A percentile compares a stretch with the other conserved stretches of the same genome.
Conservation (phyloP, 495 filamentous ascomycete species). For the Hyaloscypha variabilis region DNA sequence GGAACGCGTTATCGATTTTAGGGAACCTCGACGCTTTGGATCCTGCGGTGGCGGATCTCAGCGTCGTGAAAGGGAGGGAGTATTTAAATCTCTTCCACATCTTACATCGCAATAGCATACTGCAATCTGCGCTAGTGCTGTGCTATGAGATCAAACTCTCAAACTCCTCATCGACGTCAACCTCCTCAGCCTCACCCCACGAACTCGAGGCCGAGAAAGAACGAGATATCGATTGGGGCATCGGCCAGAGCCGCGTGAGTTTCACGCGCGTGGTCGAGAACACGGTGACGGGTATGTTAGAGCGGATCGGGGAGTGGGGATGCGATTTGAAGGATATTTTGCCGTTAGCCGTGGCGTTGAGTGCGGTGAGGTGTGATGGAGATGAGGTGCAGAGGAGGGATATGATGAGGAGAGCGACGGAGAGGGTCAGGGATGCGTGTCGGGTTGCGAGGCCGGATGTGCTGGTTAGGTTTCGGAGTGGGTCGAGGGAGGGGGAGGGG, state of each 20-base stretch:
- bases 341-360: constrained; percentile 24
- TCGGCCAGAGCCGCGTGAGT: constrained; percentile 20
- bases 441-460: constrained; percentile 16
- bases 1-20: constrained; percentile 18
- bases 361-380: constrained; percentile 24
- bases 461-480: background rate
- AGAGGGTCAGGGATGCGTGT: constrained; percentile 23
- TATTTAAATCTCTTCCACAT: constrained; percentile 29
- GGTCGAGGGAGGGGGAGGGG: background rate
- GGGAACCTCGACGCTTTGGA: constrained; percentile 28
- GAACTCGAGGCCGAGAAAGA: background rate
- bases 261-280: constrained; percentile 29
- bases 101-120: constrained; percentile 24
- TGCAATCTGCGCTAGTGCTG: constrained; percentile 26
- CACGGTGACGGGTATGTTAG: constrained; percentile 22
- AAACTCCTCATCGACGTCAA: constrained; percentile 3
- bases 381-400: constrained; percentile 19
- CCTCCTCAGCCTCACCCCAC: background rate
- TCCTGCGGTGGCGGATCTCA: constrained; percentile 22
- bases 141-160: constrained; percentile 27
- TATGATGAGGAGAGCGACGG: constrained; percentile 25
- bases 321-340: constrained; percentile 30
- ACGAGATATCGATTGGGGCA: background rate
- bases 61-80: constrained; percentile 17
- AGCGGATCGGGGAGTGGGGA: constrained; percentile 27